Evolutionary conservation across 2,329 filamentous ascomycete species (phyloP).

Genomic region (Paecilomyces fulvus): DNA sequence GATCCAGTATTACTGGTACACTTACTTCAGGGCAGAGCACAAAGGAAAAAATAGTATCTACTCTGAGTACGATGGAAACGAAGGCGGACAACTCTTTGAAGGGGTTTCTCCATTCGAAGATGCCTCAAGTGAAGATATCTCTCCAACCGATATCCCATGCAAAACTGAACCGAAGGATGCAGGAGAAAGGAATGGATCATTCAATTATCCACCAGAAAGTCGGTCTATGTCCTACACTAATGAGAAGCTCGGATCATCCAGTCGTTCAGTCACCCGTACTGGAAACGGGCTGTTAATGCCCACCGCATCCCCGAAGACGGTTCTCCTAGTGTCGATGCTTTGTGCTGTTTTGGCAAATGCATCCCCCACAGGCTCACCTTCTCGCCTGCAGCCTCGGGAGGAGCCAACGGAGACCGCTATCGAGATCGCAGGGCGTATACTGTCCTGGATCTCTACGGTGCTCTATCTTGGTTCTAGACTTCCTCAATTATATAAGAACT

Average conservation of each 20-base stretch:
- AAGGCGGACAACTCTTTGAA: constrained; percentile 24
- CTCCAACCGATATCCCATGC: constrained; percentile 10
- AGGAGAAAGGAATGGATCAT: constrained; percentile 16
- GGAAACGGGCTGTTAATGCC: constrained; percentile 18
- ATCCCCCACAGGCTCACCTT: constrained; percentile 21
- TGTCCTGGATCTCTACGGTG: constrained; percentile 49
- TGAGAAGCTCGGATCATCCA: constrained; percentile 24
- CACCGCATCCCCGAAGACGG: constrained; percentile 33
- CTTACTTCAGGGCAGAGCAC: constrained; percentile 44
- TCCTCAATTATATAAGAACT: constrained; percentile 60
- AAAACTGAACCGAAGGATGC: constrained; percentile 21
- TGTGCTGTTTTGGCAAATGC: constrained; percentile 37
- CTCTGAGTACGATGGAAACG: constrained; percentile 18
- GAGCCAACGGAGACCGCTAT: constrained; percentile 21
- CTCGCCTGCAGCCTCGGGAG: constrained; percentile 5
- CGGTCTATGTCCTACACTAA: constrained; percentile 23
- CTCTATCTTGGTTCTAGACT: constrained; percentile 53
- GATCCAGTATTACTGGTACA: constrained; percentile 59
- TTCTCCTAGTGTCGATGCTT: constrained; percentile 37
- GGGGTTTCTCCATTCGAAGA: constrained; percentile 28
- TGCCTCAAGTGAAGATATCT: constrained; percentile 12
- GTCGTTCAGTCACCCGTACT: constrained; percentile 18
- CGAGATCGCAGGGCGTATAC: constrained; percentile 41
- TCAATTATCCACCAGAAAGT: constrained; percentile 10
- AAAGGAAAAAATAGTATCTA: constrained; percentile 24